A percentile compares a stretch with the other conserved stretches of the same genome.
Conservation (phyloP, 371 early-diverging fungal genomes). For the Massospora cicadina region DNA sequence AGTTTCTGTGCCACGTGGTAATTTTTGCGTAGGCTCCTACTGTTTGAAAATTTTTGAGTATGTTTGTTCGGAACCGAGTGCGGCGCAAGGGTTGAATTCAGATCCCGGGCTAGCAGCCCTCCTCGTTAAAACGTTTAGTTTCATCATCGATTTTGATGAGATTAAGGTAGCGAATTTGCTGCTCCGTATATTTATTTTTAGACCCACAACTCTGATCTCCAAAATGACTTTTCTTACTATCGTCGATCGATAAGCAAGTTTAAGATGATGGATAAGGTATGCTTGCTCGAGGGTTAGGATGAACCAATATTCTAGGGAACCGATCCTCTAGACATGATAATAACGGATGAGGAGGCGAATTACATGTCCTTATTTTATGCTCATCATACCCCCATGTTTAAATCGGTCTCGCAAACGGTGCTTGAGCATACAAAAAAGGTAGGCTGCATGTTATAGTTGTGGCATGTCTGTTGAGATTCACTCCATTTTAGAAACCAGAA, state of each 20-base stretch:
- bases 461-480: neutral
- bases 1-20: too few species aligned
- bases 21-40: neutral
- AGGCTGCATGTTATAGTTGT: constrained; percentile 14
- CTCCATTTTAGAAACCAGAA: constrained; percentile 14
- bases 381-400: constrained; percentile 82
- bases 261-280: constrained; percentile 29
- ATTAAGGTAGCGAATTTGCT: constrained; percentile 43
- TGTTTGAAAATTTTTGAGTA: neutral
- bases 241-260: constrained; percentile 72
- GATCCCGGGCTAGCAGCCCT: constrained; percentile 58
- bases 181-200: constrained; percentile 15
- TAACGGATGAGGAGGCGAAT: constrained; percentile 72
- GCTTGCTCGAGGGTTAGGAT: neutral
- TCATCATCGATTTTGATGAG: constrained; percentile 76
- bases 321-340: neutral
- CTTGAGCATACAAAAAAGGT: constrained; percentile 29
- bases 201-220: constrained; percentile 80
- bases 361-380: constrained; percentile 88
- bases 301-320: neutral
- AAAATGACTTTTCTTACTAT: constrained; percentile 94
- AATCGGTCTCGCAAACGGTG: constrained; percentile 57
- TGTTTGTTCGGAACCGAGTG: constrained; percentile 18
- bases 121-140: constrained; percentile 64
- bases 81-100: constrained; percentile 39